Base-by-base conservation (phyloP, 179 eudicot species). In the Nepenthes alata region DNA sequence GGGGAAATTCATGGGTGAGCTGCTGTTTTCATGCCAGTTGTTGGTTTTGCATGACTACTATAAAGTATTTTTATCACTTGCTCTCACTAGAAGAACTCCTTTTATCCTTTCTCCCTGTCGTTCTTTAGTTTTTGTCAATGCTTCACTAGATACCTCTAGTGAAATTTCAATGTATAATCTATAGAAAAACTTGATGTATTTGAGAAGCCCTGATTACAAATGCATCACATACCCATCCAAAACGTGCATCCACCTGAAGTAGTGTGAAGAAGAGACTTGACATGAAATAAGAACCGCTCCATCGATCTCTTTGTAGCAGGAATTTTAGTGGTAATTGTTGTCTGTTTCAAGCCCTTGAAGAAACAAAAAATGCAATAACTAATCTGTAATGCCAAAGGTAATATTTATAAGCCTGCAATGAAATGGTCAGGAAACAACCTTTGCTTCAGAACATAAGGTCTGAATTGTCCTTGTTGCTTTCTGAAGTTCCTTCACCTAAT, bases 251-350 rank as follows among this genome's bases (percentile, higher is more conserved):
- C 84, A 68, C 68, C 70, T 58, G 84, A 54, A 41, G 82, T 55
- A 55, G 69, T 49, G 70, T 80, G 79, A 57, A 82, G 78, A 63
- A 82, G 87, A 53, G 78, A 80, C 74, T 82, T 82, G 38, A 82
- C 87, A 61, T 63, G 75, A 69, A 82, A 82, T 59, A 80, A 67
- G 59, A 82, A 80, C 52, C 84, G 78, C 62, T 82, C 87, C 78
- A 82, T 62, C 57, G 84, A 80, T 73, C 87, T 77, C 82, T 80
- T 82, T 37, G 84, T 75, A 37, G 75, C 72, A 16, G 87, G 87
- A 72, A 82, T 75, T 73, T 80, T 82, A 44, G 72, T 67, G 55
- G 82, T 80, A 35, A 82, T 71, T 61, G 69, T 64, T 34, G 82
- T 82, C 75, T 80, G 84, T 67, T 82, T 82, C 58, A 62, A 70